phyloP scores from a whole-genome alignment of 257 asterid genomes.

The Galeopsis tetrahit region DNA sequence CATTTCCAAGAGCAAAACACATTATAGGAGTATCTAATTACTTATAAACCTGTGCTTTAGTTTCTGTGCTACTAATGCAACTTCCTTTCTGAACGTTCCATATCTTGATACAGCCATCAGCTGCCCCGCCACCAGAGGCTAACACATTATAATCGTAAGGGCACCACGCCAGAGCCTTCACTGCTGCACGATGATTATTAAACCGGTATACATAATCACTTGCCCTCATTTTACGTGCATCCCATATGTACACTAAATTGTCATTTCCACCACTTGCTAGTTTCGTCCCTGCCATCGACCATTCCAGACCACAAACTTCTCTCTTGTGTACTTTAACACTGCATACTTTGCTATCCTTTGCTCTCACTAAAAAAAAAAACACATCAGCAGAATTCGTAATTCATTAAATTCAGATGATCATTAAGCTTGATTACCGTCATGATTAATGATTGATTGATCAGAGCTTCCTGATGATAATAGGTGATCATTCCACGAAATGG shows the following conservation, averaged over 20 bases:
- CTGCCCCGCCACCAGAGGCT: slow-evolving; percentile 92
- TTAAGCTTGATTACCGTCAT: slow-evolving; percentile 59
- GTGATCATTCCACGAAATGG: slow-evolving; percentile 68
- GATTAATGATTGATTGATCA: slow-evolving; percentile 61
- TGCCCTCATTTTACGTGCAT: slow-evolving; percentile 63
- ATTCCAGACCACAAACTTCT: slow-evolving; percentile 72
- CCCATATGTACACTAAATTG: slow-evolving; percentile 63
- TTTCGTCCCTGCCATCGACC: slow-evolving; percentile 60
- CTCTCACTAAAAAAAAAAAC: slow-evolving; percentile 57
- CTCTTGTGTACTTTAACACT: slow-evolving; percentile 47
- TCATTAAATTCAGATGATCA: neutral
- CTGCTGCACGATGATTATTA: slow-evolving; percentile 64
- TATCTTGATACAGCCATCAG: too few relatives aligned
- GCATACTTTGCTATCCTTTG: slow-evolving; percentile 47
- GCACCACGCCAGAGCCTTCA: slow-evolving; percentile 92
- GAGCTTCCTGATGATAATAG: slow-evolving; percentile 70
- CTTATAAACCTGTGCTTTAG: too few relatives aligned
- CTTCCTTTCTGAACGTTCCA: too few relatives aligned
- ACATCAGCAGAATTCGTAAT: neutral
- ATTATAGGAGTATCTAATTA: too few relatives aligned
- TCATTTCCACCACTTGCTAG: slow-evolving; percentile 85
- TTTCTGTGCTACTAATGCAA: too few relatives aligned
- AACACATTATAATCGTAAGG: slow-evolving; percentile 59
- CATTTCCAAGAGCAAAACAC: too few relatives aligned
- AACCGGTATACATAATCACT: slow-evolving; percentile 44